These are phyloP conservation scores for Aureobasidium sp. DNA, from an alignment of 2,329 filamentous ascomycete genomes.

Conservation along the genomic window DNA sequence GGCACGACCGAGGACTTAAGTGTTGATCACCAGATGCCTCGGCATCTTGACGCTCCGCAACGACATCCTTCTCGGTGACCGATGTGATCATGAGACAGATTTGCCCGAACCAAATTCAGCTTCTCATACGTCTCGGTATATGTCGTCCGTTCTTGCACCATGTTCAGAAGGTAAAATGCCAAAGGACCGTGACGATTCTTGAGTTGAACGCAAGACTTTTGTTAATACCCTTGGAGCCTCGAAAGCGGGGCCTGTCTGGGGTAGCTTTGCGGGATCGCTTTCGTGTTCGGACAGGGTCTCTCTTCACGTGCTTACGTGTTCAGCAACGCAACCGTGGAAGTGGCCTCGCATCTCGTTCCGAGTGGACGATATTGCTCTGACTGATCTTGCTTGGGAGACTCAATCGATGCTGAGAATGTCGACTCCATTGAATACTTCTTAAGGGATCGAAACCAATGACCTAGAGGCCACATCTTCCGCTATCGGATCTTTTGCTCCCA, in stretches of 20 bases:
- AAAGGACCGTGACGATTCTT: no score
- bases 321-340: not conserved
- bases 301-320: not conserved
- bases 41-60: conserved; percentile 1
- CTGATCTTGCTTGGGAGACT: not conserved
- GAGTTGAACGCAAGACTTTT: not conserved
- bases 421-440: not conserved
- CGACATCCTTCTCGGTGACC: not conserved
- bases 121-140: not conserved
- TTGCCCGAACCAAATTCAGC: not conserved
- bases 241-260: not conserved
- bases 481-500: conserved; percentile 5
- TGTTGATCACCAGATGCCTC: conserved; percentile 12
- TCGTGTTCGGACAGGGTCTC: not conserved
- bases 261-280: not conserved
- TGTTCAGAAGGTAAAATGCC: not conserved
- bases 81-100: not conserved
- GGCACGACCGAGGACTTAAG: conserved; percentile 4
- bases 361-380: not conserved
- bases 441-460: not conserved
- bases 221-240: not conserved
- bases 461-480: not conserved
- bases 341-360: not conserved
- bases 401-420: not conserved
- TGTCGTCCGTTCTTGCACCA: no score